Base-by-base conservation (phyloP, 331 rosid genomes). In the Malus hybrid region DNA sequence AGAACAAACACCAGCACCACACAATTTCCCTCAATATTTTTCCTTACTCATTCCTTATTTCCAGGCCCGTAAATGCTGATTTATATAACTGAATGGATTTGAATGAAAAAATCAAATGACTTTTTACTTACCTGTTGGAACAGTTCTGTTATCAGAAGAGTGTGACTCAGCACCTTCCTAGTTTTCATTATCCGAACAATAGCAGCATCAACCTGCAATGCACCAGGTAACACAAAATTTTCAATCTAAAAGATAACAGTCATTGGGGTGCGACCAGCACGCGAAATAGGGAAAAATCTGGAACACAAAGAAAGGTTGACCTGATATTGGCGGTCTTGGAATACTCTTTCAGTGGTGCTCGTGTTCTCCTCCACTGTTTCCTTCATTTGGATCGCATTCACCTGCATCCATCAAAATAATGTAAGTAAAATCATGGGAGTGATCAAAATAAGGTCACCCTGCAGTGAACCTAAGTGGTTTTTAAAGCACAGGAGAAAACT, bases 281-380 rank as follows among this genome's bases (percentile, higher is more conserved):
- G 36, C 19, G 29, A 16, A 20, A 46, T 13, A 39, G 46, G 57
- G 39, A 42, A 62, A 52, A 29, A 62, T 19, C n/a, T 10, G 36
- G 44, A 36, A 5, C 6, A 15, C 9, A 42, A 68, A 69, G 63
- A 63, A 72, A 70, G 65, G 62, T 55, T 79, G 71, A 95, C 99
- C 98, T 95, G 99, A 87, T 95, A 95, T 74, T 95, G 99, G 34
- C 99, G 99, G 78, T 95, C 99, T 84, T 95, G 99, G 70, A 95
- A 95, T 81, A 95, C 99, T 86, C 98, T 84, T 69, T 95, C 99
- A 15, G 99, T 95, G 75, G 99, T 95, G 89, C 96, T 95, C 39
- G 97, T 86, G 84, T 95, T 95, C 79, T 95, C 99, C 83, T 95
- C 99, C 50, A 90, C 99, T 44, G 99, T 95, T 75, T 95, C 99